These are phyloP conservation scores for Nakazawaea wickerhamii DNA, from an alignment of 805 yeast genomes.

Conservation along the genomic window DNA sequence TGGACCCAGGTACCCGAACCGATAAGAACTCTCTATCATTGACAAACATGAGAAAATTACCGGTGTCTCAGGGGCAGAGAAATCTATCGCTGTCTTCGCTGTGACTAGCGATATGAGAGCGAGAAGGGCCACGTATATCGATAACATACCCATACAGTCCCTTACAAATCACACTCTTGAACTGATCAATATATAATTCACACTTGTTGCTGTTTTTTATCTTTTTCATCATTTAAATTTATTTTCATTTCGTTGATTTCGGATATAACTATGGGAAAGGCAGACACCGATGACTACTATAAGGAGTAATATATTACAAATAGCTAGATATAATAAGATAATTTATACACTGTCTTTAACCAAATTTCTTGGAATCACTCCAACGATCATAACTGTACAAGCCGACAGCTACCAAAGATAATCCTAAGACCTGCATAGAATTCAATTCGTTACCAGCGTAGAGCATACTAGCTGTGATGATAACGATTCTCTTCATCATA, in stretches of 20 bases:
- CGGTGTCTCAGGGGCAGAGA: constrained; percentile 10
- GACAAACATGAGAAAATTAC: constrained; percentile 20
- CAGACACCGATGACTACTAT: neutral
- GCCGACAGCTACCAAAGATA: constrained; percentile 48
- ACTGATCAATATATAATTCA: neutral
- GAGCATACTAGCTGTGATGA: constrained; percentile 72
- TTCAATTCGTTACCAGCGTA: constrained; percentile 49
- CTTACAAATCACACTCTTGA: no score
- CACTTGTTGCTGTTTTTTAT: constrained; percentile 1
- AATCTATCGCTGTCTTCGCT: neutral
- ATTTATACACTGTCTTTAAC: neutral
- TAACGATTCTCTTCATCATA: constrained; percentile 81
- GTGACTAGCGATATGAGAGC: neutral
- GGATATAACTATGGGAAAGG: neutral
- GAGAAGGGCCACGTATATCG: neutral
- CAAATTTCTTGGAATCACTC: constrained; percentile 26
- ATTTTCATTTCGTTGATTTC: constrained; percentile 5
- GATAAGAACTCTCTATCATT: constrained; percentile 12
- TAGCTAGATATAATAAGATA: neutral
- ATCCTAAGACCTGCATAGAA: constrained; percentile 42
- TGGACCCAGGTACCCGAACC: constrained; percentile 19
- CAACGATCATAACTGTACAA: constrained; percentile 59
- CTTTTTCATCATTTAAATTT: constrained; percentile 3
- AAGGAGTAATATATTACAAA: neutral
- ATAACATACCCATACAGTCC: neutral